These are phyloP conservation scores for Penicillium cinerascens DNA, from an alignment of 495 filamentous ascomycete genomes.

Conservation along the genomic window DNA sequence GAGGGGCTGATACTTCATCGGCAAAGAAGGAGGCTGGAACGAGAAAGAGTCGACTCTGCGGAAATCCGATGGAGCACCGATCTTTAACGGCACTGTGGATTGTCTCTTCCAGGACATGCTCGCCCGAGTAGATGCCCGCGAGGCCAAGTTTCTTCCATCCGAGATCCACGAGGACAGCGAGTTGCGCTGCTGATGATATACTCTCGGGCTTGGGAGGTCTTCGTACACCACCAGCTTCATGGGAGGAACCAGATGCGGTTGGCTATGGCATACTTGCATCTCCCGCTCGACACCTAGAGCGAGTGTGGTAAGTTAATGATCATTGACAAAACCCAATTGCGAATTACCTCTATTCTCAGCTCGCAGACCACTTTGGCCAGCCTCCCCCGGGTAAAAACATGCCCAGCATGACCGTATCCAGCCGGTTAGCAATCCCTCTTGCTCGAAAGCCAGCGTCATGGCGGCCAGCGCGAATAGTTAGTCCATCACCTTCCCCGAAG, in stretches of 20 bases:
- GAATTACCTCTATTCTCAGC: constrained; percentile 21
- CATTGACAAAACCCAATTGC: not conserved
- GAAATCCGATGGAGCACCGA: constrained; percentile 54
- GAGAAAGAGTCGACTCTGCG: constrained; percentile 42
- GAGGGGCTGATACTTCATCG: constrained; percentile 58
- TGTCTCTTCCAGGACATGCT: constrained; percentile 50
- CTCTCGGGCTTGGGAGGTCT: constrained; percentile 34
- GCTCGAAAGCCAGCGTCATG: constrained; percentile 41
- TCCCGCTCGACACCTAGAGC: constrained; percentile 37
- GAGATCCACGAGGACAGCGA: constrained; percentile 40
- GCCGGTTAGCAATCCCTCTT: constrained; percentile 41
- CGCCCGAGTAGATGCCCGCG: constrained; percentile 48
- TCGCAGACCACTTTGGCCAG: constrained; percentile 25
- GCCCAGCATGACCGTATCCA: constrained; percentile 44
- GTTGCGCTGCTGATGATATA: constrained; percentile 23
- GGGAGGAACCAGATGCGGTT: constrained; percentile 48
- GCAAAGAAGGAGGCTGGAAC: constrained; percentile 23
- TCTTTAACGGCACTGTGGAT: constrained; percentile 38
- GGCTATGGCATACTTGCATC: constrained; percentile 47
- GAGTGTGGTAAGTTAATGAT: not conserved
- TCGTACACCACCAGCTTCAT: constrained; percentile 43
- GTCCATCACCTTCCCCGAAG: constrained; percentile 29
- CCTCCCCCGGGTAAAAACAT: constrained; percentile 28
- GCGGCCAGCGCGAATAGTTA: constrained; percentile 40
- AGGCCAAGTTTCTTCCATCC: constrained; percentile 41